Percentiles rank a stretch among this genome's conserved stretches.
Conservation (phyloP, 2,329 filamentous ascomycete genomes). For the Domatiomyces catenatus region DNA sequence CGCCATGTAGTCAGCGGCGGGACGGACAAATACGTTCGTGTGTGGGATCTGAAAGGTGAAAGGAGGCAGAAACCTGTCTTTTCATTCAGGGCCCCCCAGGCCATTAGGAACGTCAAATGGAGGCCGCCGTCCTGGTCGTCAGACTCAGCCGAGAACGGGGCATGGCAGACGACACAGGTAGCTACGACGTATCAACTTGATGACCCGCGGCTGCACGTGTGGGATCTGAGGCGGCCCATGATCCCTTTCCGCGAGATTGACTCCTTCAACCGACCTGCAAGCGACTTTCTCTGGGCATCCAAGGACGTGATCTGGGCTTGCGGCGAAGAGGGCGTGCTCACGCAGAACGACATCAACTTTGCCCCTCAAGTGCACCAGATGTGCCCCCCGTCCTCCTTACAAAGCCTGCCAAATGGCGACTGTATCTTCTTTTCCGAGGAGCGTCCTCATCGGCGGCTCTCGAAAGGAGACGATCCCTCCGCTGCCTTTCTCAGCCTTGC, state of each 20-base stretch:
- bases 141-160: slow-evolving; percentile 35
- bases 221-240: slow-evolving; percentile 47
- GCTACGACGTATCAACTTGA: slow-evolving; percentile 48
- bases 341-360: slow-evolving; percentile 47
- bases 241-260: slow-evolving; percentile 48
- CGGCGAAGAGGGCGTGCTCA: slow-evolving; percentile 44
- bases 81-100: slow-evolving; percentile 44
- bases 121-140: slow-evolving; percentile 43
- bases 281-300: slow-evolving; percentile 49
- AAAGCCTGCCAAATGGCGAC: slow-evolving; percentile 43
- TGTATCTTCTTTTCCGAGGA: slow-evolving; percentile 40
- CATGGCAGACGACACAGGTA: slow-evolving; percentile 46
- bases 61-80: slow-evolving; percentile 44
- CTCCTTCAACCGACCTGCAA: slow-evolving; percentile 38
- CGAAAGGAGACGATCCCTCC: slow-evolving; percentile 26
- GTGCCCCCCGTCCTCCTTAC: slow-evolving; percentile 40
- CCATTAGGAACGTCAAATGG: slow-evolving; percentile 48
- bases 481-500: slow-evolving; percentile 27
- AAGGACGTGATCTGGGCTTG: slow-evolving; percentile 51
- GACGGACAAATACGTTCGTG: slow-evolving; percentile 45
- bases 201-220: slow-evolving; percentile 46
- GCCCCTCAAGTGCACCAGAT: slow-evolving; percentile 43
- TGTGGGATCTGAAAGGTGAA: slow-evolving; percentile 48
- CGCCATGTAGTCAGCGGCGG: slow-evolving; percentile 49
- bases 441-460: slow-evolving; percentile 29